Conservation (phyloP, 2,329 filamentous ascomycete genomes). For the Penicillium hordei region DNA sequence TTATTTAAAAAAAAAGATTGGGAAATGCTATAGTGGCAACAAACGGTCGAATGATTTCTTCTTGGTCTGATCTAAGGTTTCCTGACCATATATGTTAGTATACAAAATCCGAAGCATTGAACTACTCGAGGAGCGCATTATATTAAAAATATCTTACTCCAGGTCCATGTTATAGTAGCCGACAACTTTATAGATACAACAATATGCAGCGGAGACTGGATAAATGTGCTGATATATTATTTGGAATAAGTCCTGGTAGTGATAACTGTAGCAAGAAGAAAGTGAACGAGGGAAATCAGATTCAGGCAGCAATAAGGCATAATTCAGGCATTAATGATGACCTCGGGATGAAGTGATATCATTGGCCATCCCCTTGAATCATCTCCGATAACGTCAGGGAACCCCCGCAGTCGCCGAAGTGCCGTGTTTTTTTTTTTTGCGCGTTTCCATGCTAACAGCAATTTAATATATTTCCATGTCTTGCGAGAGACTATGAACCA, state of each 20-base stretch:
- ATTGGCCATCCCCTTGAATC: background rate
- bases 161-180: background rate
- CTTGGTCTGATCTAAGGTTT: too few species aligned
- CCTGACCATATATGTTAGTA: too few species aligned
- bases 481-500: constrained; percentile 16
- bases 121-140: too few species aligned
- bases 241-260: too few species aligned
- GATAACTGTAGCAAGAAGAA: background rate
- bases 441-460: background rate
- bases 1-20: too few species aligned
- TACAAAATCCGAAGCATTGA: too few species aligned
- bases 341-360: background rate
- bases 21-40: too few species aligned
- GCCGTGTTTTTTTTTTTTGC: background rate
- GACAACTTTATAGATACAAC: background rate
- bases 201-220: background rate
- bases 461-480: background rate
- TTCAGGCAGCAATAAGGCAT: background rate
- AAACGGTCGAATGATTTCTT: too few species aligned
- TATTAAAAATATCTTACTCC: background rate
- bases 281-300: background rate
- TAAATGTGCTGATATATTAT: background rate
- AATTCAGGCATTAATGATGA: background rate
- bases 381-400: constrained; percentile 2
- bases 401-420: constrained; percentile 4